Evolutionary conservation across 1,139 yeast genomes (phyloP), one percentile per base, ranked within the genome.

Genomic region (Barnettozyma hawaiiensis): DNA sequence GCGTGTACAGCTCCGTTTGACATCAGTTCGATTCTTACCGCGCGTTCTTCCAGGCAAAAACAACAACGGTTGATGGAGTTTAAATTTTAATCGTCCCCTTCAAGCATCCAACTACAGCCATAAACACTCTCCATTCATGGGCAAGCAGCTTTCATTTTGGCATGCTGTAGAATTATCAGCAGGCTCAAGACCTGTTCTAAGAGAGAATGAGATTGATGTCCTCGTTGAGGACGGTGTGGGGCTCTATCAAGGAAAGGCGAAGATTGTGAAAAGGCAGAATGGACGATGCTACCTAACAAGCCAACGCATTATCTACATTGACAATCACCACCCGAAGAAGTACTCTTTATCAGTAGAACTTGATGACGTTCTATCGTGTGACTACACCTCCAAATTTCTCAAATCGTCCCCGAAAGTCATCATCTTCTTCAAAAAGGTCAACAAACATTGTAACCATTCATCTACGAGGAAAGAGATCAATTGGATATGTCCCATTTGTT

Each of bases 401-500:
- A 74, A 82, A 50, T 76, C 94, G 2, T 85, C 95, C 7, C 87
- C 97, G 0, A 86, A 89, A 55, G 72, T 90, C 20, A 77, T 71
- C 7, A 44, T 76, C 10, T 59, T 57, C 44, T 58, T 71, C 46
- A 60, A 52, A 40, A 50, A 43, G n/a, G 24, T 47, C 34, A 46
- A 43, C 36, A 41, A n/a, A n/a, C n/a, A n/a, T n/a, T n/a, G n/a
- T 41, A 46, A 20, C 5, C 28, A 51, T 12, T n/a, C 32, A 5
- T 40, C 39, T 2, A 16, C 34, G 10, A 33, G 35, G 11, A 47
- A 44, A 3, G 32, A 36, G 11, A 40, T 32, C 10, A 20, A 18
- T 28, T 90, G 97, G 97, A 73, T 75, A 1, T 90, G 97, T 60
- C 81, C 85, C 11, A 89, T 90, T 5, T 90, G 97, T 60, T 81